Base-by-base conservation (phyloP, 352 stramenopile genomes). In the Phytophthora melonis region DNA sequence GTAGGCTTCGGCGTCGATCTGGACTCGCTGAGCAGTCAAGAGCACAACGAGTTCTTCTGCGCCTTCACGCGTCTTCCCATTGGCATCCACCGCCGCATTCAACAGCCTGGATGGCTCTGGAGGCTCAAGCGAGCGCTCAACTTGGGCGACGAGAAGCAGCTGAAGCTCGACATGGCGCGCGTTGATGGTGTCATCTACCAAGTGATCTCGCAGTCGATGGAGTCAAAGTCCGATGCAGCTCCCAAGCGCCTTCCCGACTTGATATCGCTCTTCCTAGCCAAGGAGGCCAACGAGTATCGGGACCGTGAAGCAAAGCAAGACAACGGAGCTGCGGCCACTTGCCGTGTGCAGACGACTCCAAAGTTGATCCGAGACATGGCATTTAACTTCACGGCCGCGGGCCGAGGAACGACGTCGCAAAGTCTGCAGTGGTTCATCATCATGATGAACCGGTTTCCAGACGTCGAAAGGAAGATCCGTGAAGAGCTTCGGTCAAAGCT, bases 381-480 rank as follows among this genome's bases (percentile, higher is more conserved):
- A 7, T 82, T 96, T 60, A 92, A 80, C 34, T 86, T 95, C 57
- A 83, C 94, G 18, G 74, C 88, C 3, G 89, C 87, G 39, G 89
- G 90, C n/a, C 74, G 85, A 34, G 88, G 91, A 58, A 96, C 90
- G 1, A 94, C 89, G 6, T 83, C 84, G 7, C 74, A 81, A 34
- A 84, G 79, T 6, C 52, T 94, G 45, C 65, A 78, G 23, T 96
- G 89, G 89, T 81, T 91, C 19, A 58, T 97, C 43, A 85, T 93
- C 50, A 90, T 94, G 80, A 68, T 96, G 59, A 85, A 81, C n/a
- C 82, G 81, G 9, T 72, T 91, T 49, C 89, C 86, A 0, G 25
- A 76, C 9, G 78, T 89, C 32, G 59, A 82, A 56, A 10, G 52
- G 19, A 80, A 74, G n/a, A 83, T 93, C 25, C 77, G 80, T n/a